phyloP scores from a whole-genome alignment of 2,329 filamentous ascomycete species.

The Aureobasidium sp. region DNA sequence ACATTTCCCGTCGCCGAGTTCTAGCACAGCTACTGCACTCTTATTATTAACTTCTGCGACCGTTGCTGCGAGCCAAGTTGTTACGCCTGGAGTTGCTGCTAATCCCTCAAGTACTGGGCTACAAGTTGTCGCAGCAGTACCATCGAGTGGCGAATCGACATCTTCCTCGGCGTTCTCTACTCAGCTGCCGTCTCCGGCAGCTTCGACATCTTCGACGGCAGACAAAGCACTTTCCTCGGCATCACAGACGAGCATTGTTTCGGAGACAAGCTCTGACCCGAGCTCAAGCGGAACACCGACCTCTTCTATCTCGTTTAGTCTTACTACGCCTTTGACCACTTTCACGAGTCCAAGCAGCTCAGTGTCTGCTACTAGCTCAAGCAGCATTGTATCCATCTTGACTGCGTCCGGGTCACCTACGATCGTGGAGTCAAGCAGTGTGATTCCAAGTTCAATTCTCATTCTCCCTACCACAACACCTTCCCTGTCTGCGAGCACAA shows the following conservation, averaged over 20 bases:
- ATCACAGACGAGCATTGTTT: neutral
- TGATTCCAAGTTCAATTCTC: neutral
- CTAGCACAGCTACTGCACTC: neutral
- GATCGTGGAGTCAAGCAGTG: neutral
- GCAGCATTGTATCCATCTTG: neutral
- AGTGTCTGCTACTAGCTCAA: neutral
- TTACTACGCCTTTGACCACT: neutral
- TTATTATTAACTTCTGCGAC: neutral
- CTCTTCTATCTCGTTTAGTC: neutral
- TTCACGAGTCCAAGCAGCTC: neutral
- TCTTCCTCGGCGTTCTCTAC: neutral
- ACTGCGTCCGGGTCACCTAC: neutral
- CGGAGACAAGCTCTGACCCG: neutral
- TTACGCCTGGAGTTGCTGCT: neutral
- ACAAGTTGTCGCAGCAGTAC: neutral
- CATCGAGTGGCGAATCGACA: neutral
- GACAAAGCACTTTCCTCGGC: neutral
- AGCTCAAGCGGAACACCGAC: neutral
- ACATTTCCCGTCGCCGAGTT: neutral
- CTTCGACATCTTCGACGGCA: neutral
- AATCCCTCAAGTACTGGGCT: neutral
- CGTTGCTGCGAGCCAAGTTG: neutral
- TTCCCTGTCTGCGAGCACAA: neutral
- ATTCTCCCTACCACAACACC: slow-evolving; percentile 1
- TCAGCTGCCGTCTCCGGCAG: neutral